Evolutionary conservation across 371 early-diverging fungal species (phyloP).

Genomic region (Mucor irregularis): DNA sequence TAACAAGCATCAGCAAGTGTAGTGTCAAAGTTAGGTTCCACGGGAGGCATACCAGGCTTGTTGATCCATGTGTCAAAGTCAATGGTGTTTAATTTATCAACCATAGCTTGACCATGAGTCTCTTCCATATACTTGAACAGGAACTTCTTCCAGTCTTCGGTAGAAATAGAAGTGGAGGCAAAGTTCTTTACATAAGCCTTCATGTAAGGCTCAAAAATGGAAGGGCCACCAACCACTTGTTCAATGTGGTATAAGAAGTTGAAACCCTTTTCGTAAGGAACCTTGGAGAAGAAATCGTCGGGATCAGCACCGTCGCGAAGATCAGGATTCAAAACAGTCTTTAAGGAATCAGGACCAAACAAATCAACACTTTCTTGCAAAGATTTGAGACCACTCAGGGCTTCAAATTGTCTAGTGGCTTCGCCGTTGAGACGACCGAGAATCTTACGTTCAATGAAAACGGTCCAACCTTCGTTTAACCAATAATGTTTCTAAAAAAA

Average conservation of each 20-base stretch:
- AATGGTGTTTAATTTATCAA: constrained; percentile 67
- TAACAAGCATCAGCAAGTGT: constrained; percentile 80
- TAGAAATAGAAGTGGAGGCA: constrained; percentile 85
- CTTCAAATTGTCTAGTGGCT: constrained; percentile 78
- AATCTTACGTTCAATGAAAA: constrained; percentile 94
- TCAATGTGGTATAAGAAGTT: constrained; percentile 92
- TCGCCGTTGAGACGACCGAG: constrained; percentile 81
- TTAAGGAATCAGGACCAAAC: constrained; percentile 73
- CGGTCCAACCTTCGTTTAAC: constrained; percentile 96
- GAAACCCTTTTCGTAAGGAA: constrained; percentile 94
- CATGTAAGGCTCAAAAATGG: constrained; percentile 83
- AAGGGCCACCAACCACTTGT: constrained; percentile 81
- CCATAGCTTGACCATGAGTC: constrained; percentile 64
- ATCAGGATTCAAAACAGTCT: constrained; percentile 79
- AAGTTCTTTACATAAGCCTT: constrained; percentile 83
- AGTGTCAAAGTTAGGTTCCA: constrained; percentile 80
- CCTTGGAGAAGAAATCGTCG: constrained; percentile 89
- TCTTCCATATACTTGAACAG: constrained; percentile 73
- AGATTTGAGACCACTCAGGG: constrained; percentile 80
- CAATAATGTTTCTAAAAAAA: constrained; percentile 80
- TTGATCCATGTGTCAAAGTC: constrained; percentile 93
- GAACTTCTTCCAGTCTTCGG: constrained; percentile 83
- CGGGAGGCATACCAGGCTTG: constrained; percentile 88
- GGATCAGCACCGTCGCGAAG: constrained; percentile 82
- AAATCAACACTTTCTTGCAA: constrained; percentile 78